Evolutionary conservation across 352 stramenopile species (phyloP), one percentile per base, ranked within the genome.

Genomic region (Globisporangium apiculatum): DNA sequence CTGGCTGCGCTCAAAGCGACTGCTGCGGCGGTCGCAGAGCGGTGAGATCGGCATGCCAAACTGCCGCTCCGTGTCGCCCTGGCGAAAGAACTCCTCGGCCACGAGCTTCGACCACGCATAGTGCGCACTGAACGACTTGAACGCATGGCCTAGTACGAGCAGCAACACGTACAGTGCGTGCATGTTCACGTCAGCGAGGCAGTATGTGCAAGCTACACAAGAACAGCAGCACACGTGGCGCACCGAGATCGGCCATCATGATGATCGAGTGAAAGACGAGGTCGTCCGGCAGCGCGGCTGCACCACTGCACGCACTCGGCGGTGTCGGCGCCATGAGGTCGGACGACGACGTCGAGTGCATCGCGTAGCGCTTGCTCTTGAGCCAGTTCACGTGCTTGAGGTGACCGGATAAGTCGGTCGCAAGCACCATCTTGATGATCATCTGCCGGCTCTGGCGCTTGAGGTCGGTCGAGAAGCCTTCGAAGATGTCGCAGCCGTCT

Each of bases 381-480:
- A 95, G 71, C 9, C 76, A 71, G 48, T 76, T 89, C 11, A 95
- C 71, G 51, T 87, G 79, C 48, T 83, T 83, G 48, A 94, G 62
- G 43, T 95, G 86, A 3, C 70, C 64, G 1, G 85, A 86, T 42
- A 94, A 70, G 45, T 95, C 86, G 0, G 86, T 95, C 8, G 79
- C 79, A 0, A 95, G 72, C n/a, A 95, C 82, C 75, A 91, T 87
- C 4, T 70, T 76, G 60, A 95, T 90, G 55, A 95, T 83, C 41
- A 83, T 71, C 48, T 83, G 71, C 9, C 86, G 76, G 43, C 74
- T 82, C 50, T 86, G 64, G 15, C 71, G 67, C 38, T 67, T 66
- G 45, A 84, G 43, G 14, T 89, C 81, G 4, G 60, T 69, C 3
- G 71, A 57, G 58, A 94, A 78, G 2, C 56, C 71, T 43, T 86